Percentiles rank a stretch among this genome's conserved stretches.
Conservation (phyloP, 1,139 yeast genomes). For the Hyphopichia burtonii region DNA sequence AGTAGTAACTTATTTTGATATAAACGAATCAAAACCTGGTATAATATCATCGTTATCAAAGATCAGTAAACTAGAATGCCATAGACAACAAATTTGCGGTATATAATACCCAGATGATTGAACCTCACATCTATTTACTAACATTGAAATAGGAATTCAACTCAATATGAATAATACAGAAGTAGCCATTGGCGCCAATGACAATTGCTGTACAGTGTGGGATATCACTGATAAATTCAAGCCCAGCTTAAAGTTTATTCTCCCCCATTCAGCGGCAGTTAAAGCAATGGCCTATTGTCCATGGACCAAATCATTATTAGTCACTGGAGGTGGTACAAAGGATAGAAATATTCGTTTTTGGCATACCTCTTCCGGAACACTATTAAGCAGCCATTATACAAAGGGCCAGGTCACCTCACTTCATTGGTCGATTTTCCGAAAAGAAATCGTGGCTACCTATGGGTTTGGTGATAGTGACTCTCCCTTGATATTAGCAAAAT, state of each 20-base stretch:
- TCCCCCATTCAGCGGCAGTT: conserved; percentile 47
- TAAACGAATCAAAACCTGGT: conserved; percentile 13
- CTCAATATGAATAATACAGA: conserved; percentile 47
- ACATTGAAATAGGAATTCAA: conserved; percentile 47
- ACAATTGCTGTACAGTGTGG: conserved; percentile 71
- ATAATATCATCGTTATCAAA: not conserved
- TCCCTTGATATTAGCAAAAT: conserved; percentile 52
- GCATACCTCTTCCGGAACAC: conserved; percentile 78
- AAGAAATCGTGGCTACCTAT: conserved; percentile 73
- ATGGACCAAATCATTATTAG: conserved; percentile 39
- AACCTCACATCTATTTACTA: conserved; percentile 4
- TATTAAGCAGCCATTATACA: conserved; percentile 54
- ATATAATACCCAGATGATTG: conserved; percentile 12
- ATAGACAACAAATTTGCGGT: conserved; percentile 72
- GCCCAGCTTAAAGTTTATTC: conserved; percentile 45
- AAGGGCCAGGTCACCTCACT: conserved; percentile 77
- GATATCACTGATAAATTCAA: conserved; percentile 38
- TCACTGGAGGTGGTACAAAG: conserved; percentile 45
- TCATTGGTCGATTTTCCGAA: conserved; percentile 65
- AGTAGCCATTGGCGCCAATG: conserved; percentile 73
- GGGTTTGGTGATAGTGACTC: conserved; percentile 64
- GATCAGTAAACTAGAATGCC: conserved; percentile 41
- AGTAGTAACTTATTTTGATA: conserved; percentile 45
- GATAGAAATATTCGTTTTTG: conserved; percentile 64
- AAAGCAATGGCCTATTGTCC: conserved; percentile 49